phyloP scores from a whole-genome alignment of 108 stramenopile genomes.

The Stephanodiscus triporus region DNA sequence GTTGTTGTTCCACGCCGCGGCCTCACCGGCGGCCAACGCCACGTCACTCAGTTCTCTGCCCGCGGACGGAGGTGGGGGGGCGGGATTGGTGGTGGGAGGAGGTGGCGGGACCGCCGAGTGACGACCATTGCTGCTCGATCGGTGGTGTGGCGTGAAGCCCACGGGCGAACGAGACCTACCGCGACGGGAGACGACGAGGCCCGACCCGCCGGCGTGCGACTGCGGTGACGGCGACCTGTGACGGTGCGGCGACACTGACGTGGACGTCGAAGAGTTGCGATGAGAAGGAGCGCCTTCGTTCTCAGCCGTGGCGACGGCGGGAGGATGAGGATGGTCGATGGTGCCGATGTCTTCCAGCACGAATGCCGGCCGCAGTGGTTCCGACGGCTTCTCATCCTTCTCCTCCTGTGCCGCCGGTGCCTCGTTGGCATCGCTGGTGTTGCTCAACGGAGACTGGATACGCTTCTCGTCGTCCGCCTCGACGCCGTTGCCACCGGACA shows the following conservation, averaged over 20 bases:
- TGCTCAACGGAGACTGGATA: neutral
- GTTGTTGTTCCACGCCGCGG: constrained; percentile 20
- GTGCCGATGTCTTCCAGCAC: constrained; percentile 9
- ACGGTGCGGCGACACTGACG: constrained; percentile 1
- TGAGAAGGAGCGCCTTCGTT: neutral
- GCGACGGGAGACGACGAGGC: constrained; percentile 21
- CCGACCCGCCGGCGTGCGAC: neutral
- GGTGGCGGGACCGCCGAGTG: neutral
- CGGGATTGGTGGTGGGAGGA: neutral
- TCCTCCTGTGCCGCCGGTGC: neutral
- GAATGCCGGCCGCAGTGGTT: constrained; percentile 1
- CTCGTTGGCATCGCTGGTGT: neutral
- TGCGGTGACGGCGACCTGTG: constrained; percentile 5
- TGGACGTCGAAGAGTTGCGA: neutral
- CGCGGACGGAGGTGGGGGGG: neutral
- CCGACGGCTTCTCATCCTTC: neutral
- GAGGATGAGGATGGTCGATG: constrained; percentile 8
- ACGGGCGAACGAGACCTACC: constrained; percentile 30
- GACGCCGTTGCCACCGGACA: neutral
- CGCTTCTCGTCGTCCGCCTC: constrained; percentile 4
- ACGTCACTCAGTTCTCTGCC: constrained; percentile 7
- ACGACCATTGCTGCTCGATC: constrained; percentile 15
- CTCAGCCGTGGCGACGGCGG: neutral
- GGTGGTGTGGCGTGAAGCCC: constrained; percentile 11
- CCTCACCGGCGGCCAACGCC: constrained; percentile 29